These are phyloP conservation scores for Blastocladiella emersonii DNA, from an alignment of 371 early-diverging fungal species.

Conservation along the genomic window DNA sequence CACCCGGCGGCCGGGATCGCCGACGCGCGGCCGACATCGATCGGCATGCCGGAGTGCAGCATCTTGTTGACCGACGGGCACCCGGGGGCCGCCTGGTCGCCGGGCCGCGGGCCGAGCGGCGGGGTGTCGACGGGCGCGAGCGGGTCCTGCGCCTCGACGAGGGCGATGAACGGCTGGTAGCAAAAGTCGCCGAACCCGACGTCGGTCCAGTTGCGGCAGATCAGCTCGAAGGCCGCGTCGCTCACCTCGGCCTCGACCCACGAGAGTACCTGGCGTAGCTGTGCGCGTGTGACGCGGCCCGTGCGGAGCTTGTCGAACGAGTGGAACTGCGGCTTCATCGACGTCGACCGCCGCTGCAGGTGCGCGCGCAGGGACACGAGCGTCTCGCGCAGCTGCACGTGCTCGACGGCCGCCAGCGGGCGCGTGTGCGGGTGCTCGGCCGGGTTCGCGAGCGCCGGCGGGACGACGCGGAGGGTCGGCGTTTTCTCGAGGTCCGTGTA, in stretches of 20 bases:
- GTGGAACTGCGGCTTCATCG: conserved; percentile 21
- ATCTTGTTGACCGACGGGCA: no score
- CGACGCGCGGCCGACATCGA: neutral
- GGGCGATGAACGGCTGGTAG: neutral
- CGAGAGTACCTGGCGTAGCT: conserved; percentile 26
- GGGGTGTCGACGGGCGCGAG: neutral
- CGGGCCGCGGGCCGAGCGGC: neutral
- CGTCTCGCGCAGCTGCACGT: neutral
- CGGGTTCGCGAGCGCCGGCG: neutral
- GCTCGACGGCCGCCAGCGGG: neutral
- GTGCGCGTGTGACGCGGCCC: conserved; percentile 24
- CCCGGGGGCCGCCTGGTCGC: no score
- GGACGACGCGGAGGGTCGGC: neutral
- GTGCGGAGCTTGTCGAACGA: conserved; percentile 33
- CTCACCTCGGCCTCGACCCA: neutral
- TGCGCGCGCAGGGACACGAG: neutral
- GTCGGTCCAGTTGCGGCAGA: neutral
- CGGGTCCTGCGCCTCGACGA: neutral
- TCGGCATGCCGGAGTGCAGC: neutral
- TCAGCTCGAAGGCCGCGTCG: neutral
- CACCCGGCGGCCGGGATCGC: neutral
- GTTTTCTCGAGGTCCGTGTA: neutral
- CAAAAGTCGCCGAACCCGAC: neutral
- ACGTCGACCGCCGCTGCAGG: neutral
- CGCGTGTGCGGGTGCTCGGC: neutral